phyloP scores from a whole-genome alignment of 805 yeast species.

The Kodamaea nitidulidarum region DNA sequence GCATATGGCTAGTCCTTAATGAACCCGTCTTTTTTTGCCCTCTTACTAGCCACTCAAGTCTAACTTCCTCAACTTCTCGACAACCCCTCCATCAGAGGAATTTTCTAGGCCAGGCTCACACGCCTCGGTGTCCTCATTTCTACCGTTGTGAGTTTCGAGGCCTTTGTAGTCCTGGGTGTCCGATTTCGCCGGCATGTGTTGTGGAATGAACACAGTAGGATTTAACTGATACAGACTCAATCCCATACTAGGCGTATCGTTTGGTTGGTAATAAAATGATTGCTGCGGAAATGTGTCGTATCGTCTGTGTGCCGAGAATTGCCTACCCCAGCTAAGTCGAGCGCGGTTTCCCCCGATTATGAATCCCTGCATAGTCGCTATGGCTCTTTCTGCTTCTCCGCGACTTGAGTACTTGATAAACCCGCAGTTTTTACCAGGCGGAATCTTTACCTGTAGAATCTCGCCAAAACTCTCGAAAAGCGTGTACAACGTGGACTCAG shows the following conservation, averaged over 20 bases:
- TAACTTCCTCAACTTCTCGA: not conserved
- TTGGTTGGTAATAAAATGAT: not conserved
- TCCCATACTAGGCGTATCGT: not conserved
- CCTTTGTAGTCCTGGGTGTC: not conserved
- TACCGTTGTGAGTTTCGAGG: no score
- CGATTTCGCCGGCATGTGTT: not conserved
- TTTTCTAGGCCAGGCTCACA: not conserved
- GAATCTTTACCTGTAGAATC: constrained; percentile 66
- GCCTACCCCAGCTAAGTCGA: constrained; percentile 84
- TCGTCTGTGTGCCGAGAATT: constrained; percentile 26
- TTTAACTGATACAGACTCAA: not conserved
- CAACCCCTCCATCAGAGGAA: not conserved
- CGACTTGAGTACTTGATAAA: constrained; percentile 79
- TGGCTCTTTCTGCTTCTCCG: constrained; percentile 81
- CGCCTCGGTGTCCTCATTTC: no score
- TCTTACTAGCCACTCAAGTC: not conserved
- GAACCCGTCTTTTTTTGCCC: no score
- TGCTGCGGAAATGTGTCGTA: not conserved
- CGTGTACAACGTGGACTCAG: constrained; percentile 56
- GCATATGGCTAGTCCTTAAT: no score
- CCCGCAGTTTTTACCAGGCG: constrained; percentile 82
- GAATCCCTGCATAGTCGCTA: constrained; percentile 83
- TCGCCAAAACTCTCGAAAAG: constrained; percentile 73
- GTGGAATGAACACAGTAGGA: not conserved
- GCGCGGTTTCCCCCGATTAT: constrained; percentile 81